A percentile compares a stretch with the other conserved stretches of the same genome.
Evolutionary conservation across 305 asterid genomes (phyloP).

Genomic region (Fraxinus greggii): DNA sequence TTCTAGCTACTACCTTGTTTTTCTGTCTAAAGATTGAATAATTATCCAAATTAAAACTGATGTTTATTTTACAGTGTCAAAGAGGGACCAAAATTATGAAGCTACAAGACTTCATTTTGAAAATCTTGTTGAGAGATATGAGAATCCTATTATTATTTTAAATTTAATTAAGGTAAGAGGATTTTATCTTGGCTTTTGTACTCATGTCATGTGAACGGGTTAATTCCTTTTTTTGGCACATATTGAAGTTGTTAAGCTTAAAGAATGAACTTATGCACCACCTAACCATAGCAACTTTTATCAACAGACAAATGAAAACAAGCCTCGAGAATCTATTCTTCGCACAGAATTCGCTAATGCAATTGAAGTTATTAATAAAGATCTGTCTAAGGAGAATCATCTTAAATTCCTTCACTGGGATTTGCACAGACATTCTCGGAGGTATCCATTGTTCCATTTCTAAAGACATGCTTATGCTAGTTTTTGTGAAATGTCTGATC

Average conservation of each 20-base stretch:
- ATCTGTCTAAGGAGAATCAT: constrained; percentile 72
- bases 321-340: constrained; percentile 93
- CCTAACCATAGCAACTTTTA: constrained; percentile 26
- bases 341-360: constrained; percentile 92
- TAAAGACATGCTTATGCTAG: constrained; percentile 1
- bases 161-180: constrained; percentile 83
- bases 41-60: constrained; percentile 10
- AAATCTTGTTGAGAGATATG: constrained; percentile 84
- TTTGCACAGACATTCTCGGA: constrained; percentile 84
- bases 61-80: constrained; percentile 66
- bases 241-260: background rate
- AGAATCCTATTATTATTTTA: constrained; percentile 88
- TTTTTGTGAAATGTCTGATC: constrained; percentile 21
- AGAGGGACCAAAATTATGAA: constrained; percentile 78
- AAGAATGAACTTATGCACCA: background rate
- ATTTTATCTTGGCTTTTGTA: constrained; percentile 18
- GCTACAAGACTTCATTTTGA: constrained; percentile 95
- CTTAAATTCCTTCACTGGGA: constrained; percentile 98
- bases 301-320: constrained; percentile 87
- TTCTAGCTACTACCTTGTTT: constrained; percentile 18
- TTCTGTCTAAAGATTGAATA: background rate
- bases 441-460: constrained; percentile 43
- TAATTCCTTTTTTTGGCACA: background rate
- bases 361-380: constrained; percentile 76
- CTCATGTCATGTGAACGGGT: constrained; percentile 5